Conservation (phyloP, 306 rosid genomes). For the Citrullus amarus region DNA sequence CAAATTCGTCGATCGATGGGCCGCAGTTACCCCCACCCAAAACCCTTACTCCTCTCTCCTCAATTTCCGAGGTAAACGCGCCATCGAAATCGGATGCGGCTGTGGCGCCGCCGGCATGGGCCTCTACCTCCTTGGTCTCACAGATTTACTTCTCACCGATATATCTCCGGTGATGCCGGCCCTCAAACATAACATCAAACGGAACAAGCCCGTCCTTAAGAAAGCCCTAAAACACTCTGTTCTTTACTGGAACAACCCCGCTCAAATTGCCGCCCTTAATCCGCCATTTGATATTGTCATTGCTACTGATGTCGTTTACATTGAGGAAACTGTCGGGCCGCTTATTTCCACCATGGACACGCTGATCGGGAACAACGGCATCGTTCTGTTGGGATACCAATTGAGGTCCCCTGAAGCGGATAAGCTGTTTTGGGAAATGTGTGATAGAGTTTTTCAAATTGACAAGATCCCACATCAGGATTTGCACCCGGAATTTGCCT, state of each 20-base stretch:
- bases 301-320: conserved; percentile 79
- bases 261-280: conserved; percentile 41
- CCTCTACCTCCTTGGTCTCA: conserved; percentile 60
- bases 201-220: conserved; percentile 49
- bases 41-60: conserved; percentile 61
- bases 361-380: conserved; percentile 40
- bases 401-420: conserved; percentile 67
- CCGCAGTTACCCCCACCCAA: conserved; percentile 10
- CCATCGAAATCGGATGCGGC: conserved; percentile 73
- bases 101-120: conserved; percentile 94
- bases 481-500: conserved; percentile 64
- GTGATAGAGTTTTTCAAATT: conserved; percentile 23
- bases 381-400: conserved; percentile 75
- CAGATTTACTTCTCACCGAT: conserved; percentile 67
- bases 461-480: conserved; percentile 57
- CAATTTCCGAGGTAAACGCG: conserved; percentile 61
- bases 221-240: conserved; percentile 58
- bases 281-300: conserved; percentile 55
- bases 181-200: conserved; percentile 61
- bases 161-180: conserved; percentile 89
- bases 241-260: conserved; percentile 63
- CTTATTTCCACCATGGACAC: conserved; percentile 53
- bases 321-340: conserved; percentile 53
- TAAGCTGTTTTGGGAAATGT: conserved; percentile 60
- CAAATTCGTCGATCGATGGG: conserved; percentile 83